A percentile compares a stretch with the other conserved stretches of the same genome.
Evolutionary conservation across 2,329 filamentous ascomycete genomes (phyloP).

Genomic region (Colletotrichum coccodes): DNA sequence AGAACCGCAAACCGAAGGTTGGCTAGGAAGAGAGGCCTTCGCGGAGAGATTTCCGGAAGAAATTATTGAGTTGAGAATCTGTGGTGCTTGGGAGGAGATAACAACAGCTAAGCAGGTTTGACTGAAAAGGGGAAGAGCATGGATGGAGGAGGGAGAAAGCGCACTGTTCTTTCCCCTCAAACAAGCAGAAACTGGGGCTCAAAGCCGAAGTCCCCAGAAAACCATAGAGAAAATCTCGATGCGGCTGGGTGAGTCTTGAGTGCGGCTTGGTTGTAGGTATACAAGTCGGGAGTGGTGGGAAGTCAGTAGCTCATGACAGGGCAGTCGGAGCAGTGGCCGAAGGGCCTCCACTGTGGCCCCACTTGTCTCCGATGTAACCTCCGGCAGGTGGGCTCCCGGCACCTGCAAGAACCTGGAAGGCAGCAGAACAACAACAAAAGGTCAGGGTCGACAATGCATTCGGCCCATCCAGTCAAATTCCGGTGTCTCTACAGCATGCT

Average conservation of each 20-base stretch:
- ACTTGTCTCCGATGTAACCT: background rate
- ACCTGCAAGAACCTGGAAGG: no score
- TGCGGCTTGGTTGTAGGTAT: no score
- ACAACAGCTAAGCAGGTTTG: no score
- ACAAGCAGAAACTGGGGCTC: background rate
- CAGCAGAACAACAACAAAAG: background rate
- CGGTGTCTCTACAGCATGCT: background rate
- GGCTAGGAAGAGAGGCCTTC: no score
- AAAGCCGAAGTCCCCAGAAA: background rate
- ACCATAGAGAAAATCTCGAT: background rate
- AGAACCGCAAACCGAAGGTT: no score
- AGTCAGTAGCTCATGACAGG: background rate
- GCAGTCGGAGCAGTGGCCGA: background rate
- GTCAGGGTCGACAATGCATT: no score
- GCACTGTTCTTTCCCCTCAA: background rate
- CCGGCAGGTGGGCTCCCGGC: background rate
- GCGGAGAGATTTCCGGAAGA: background rate
- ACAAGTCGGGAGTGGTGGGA: background rate
- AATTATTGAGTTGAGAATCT: background rate
- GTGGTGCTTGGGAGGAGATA: rapidly evolving
- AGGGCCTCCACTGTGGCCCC: background rate
- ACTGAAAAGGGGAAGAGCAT: background rate
- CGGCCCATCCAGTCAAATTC: background rate
- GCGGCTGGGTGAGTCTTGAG: background rate
- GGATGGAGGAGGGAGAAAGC: background rate